These are phyloP conservation scores for Boletus eberwhitei DNA, from an alignment of 768 basidiomycete genomes.

Conservation along the genomic window DNA sequence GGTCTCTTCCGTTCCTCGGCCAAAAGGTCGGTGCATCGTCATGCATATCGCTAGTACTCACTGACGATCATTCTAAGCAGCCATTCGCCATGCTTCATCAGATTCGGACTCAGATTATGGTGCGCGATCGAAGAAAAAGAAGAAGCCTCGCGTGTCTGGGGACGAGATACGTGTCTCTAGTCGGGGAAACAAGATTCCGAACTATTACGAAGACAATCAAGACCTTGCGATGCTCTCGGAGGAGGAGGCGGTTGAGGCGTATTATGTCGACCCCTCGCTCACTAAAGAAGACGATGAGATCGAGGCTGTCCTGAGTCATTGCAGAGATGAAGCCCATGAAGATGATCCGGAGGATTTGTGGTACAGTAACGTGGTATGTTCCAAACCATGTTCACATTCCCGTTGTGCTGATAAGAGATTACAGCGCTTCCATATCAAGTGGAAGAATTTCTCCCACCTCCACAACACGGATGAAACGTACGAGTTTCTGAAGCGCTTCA, in stretches of 20 bases:
- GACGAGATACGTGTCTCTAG: slow-evolving; percentile 79
- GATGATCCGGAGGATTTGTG: slow-evolving; percentile 78
- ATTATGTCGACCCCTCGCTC: slow-evolving; percentile 52
- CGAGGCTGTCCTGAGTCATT: slow-evolving; percentile 85
- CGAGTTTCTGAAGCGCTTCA: slow-evolving; percentile 92
- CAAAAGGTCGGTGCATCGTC: slow-evolving; percentile 49
- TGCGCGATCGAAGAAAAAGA: slow-evolving; percentile 84
- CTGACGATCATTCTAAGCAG: slow-evolving; percentile 31
- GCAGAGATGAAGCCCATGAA: slow-evolving; percentile 78
- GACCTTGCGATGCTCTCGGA: slow-evolving; percentile 69
- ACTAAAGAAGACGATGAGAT: slow-evolving; percentile 80
- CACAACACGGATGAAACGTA: slow-evolving; percentile 99
- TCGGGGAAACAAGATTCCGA: slow-evolving; percentile 73
- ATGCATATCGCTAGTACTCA: slow-evolving; percentile 2
- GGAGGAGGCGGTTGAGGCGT: slow-evolving; percentile 54
- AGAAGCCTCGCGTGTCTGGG: slow-evolving; percentile 50
- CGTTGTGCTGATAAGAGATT: slow-evolving; percentile 9
- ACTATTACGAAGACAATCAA: slow-evolving; percentile 75
- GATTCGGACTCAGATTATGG: slow-evolving; percentile 90
- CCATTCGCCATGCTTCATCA: slow-evolving; percentile 57
- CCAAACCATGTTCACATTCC: not conserved
- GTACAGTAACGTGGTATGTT: slow-evolving; percentile 78
- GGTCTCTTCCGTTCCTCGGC: slow-evolving; percentile 44
- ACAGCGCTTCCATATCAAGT: slow-evolving; percentile 98
- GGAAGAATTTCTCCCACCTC: slow-evolving; percentile 97